Base-by-base conservation (phyloP, 2,329 filamentous ascomycete genomes). In the Microdochium trichocladiopsis region DNA sequence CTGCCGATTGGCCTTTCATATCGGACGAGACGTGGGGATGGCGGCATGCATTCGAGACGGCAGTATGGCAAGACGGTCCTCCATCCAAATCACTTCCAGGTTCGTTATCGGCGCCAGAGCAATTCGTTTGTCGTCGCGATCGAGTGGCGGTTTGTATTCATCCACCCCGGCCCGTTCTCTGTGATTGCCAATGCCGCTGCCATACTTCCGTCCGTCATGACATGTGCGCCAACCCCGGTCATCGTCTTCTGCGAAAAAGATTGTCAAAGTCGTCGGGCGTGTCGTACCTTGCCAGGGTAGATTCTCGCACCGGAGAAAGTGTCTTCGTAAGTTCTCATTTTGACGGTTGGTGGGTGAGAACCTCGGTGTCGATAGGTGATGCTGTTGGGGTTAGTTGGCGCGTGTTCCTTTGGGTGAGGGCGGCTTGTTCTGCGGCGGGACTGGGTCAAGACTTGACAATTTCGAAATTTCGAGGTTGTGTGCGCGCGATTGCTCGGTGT, bases 251-350 rank as follows among this genome's bases (percentile, higher is more conserved):
- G 28, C 8, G 41, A 8, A 8, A 21, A 3, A 45, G 6, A 18
- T 21, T 9, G 43, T 50, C n/a, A 11, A 24, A 49, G 48, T 33
- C 23, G 37, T 25, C 48, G 25, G 14, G 47, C 10, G 9, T 14
- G 25, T 52, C 77, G 73, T 80, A 84, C 80, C 80, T 84, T 84
- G 70, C 80, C 80, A 72, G 80, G 80, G 79, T 83, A 84, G 64
- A 83, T 84, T 76, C 77, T 82, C 78, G 78, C 76, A 70, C 80
- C 80, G 69, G 80, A 83, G 75, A 84, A 84, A 62, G 73, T 71
- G 72, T 84, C 80, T 73, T 84, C 80, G 80, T 84, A 84, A 70
- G 79, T 82, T 73, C 80, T 79, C 80, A 84, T 84, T 70, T 73
- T 82, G 70, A 64, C 68, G 67, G 65, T 70, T 64, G 65, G 47